A percentile compares a stretch with the other conserved stretches of the same genome.
Evolutionary conservation across 352 stramenopile genomes (phyloP).

Genomic region (Phytophthora tubulina): DNA sequence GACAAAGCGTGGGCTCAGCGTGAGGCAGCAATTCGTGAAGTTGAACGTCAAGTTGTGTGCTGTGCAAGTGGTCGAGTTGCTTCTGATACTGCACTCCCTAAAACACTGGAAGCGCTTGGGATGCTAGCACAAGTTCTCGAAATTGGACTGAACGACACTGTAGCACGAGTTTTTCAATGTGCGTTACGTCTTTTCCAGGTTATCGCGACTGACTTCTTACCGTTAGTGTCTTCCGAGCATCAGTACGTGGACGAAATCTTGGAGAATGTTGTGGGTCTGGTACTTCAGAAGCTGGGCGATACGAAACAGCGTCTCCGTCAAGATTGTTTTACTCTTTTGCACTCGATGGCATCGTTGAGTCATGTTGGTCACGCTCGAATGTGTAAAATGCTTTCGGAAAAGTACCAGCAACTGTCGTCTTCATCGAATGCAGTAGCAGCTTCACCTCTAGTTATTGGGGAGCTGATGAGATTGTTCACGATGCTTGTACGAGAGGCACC

Average conservation of each 20-base stretch:
- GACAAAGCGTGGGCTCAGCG: slow-evolving; percentile 85
- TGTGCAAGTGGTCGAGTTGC: slow-evolving; percentile 56
- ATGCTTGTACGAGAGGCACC: slow-evolving; percentile 61
- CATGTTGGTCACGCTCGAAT: slow-evolving; percentile 73
- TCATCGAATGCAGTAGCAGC: slow-evolving; percentile 44
- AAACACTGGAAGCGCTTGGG: slow-evolving; percentile 65
- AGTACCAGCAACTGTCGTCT: slow-evolving; percentile 55
- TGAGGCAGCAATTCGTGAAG: slow-evolving; percentile 76
- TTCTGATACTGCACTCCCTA: slow-evolving; percentile 57
- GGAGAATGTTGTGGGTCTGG: slow-evolving; percentile 62
- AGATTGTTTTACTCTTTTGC: slow-evolving; percentile 77
- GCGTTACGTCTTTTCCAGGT: slow-evolving; percentile 77
- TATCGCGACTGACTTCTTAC: slow-evolving; percentile 76
- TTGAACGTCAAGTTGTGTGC: slow-evolving; percentile 73
- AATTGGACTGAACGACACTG: slow-evolving; percentile 77
- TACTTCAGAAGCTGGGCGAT: slow-evolving; percentile 81
- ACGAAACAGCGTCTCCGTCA: slow-evolving; percentile 78
- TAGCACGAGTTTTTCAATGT: slow-evolving; percentile 84
- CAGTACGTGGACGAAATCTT: slow-evolving; percentile 71
- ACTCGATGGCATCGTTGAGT: slow-evolving; percentile 62
- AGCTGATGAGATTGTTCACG: slow-evolving; percentile 75
- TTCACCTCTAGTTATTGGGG: slow-evolving; percentile 63
- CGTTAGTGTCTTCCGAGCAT: slow-evolving; percentile 52
- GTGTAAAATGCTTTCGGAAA: slow-evolving; percentile 70
- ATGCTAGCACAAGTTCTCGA: slow-evolving; percentile 71